Conservation (phyloP, 352 stramenopile genomes). For the Phytophthora litchii region DNA sequence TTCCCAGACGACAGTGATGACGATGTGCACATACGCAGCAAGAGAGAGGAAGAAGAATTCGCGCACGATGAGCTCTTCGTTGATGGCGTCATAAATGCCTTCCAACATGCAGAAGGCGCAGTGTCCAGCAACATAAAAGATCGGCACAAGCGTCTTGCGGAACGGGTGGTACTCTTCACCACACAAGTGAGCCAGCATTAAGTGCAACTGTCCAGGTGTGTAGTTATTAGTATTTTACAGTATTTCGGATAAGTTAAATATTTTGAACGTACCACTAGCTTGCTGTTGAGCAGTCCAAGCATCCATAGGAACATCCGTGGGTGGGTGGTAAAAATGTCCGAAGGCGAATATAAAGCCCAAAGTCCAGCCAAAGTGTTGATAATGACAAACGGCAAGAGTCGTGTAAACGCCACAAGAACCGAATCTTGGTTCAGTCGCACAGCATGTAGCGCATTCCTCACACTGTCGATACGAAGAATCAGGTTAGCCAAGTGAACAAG, state of each 20-base stretch:
- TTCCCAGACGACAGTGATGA: constrained; percentile 87
- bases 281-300: constrained; percentile 87
- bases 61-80: constrained; percentile 82
- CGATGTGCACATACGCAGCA: constrained; percentile 85
- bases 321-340: constrained; percentile 75
- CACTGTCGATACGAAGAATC: constrained; percentile 34
- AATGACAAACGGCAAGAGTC: constrained; percentile 74
- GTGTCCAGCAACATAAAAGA: constrained; percentile 89
- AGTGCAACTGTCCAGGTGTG: constrained; percentile 58
- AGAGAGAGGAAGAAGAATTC: constrained; percentile 91
- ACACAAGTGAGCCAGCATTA: constrained; percentile 88
- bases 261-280: constrained; percentile 71
- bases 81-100: constrained; percentile 83
- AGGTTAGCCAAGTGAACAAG: not conserved
- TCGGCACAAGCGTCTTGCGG: constrained; percentile 89
- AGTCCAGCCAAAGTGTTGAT: constrained; percentile 71
- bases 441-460: constrained; percentile 73
- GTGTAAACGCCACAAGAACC: constrained; percentile 80
- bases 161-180: constrained; percentile 90
- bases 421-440: constrained; percentile 75
- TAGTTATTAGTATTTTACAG: not conserved
- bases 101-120: constrained; percentile 84
- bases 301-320: constrained; percentile 89
- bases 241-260: not conserved
- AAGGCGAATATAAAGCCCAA: constrained; percentile 77